Conservation (phyloP, 2,329 filamentous ascomycete genomes). For the Elsinoe necatrix region DNA sequence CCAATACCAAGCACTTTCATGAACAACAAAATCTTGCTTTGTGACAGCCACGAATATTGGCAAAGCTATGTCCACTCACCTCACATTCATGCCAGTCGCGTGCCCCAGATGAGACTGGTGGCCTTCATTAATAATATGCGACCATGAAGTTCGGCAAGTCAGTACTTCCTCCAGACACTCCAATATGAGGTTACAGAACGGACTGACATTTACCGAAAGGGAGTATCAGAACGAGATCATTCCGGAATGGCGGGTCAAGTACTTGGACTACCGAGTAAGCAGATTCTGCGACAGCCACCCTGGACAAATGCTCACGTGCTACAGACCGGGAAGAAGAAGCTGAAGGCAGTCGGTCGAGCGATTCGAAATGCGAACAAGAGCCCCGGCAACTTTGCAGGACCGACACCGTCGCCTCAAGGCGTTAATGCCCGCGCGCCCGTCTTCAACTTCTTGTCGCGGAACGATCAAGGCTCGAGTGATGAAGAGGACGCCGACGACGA, state of each 20-base stretch:
- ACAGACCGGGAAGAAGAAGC: constrained; percentile 74
- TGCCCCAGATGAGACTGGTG: constrained; percentile 7
- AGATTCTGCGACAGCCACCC: constrained; percentile 7
- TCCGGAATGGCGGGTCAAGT: constrained; percentile 91
- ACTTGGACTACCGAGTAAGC: constrained; percentile 75
- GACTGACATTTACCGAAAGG: constrained; percentile 30
- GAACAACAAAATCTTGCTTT: not conserved
- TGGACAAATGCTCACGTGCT: constrained; percentile 14
- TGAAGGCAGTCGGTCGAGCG: constrained; percentile 73
- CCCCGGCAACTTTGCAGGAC: constrained; percentile 21
- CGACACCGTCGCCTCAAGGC: constrained; percentile 36
- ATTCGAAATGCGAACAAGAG: constrained; percentile 53
- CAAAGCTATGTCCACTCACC: constrained; percentile 3
- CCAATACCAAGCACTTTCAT: not conserved
- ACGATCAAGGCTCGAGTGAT: constrained; percentile 11
- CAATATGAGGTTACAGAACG: not conserved
- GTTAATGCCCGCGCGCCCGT: constrained; percentile 32
- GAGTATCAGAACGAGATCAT: constrained; percentile 82
- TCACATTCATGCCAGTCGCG: constrained; percentile 2
- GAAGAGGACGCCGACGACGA: constrained; percentile 13
- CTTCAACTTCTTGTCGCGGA: constrained; percentile 35
- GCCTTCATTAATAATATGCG: constrained; percentile 20
- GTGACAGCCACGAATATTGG: constrained; percentile 11
- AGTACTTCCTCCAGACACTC: not conserved
- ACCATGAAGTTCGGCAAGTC: constrained; percentile 25